phyloP scores from a whole-genome alignment of 768 basidiomycete genomes.

The Podaxis carcinomalis region DNA sequence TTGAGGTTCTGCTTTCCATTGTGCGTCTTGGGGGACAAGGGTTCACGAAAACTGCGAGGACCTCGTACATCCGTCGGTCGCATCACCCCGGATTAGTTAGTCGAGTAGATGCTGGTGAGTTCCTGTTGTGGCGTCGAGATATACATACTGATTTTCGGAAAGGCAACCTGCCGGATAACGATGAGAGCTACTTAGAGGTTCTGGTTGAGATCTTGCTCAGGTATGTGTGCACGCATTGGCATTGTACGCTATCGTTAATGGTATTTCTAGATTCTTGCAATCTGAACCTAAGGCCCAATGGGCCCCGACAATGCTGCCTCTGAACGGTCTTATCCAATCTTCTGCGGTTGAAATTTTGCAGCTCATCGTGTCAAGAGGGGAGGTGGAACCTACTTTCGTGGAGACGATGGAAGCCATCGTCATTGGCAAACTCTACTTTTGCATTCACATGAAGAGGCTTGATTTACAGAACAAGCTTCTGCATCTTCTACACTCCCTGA shows the following conservation, averaged over 20 bases:
- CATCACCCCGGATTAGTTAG: constrained; percentile 57
- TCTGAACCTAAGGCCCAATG: constrained; percentile 63
- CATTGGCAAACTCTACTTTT: constrained; percentile 70
- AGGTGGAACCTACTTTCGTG: constrained; percentile 57
- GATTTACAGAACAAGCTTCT: constrained; percentile 93
- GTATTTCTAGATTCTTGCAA: constrained; percentile 56
- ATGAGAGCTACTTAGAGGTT: constrained; percentile 72
- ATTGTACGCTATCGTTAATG: not conserved
- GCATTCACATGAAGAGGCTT: constrained; percentile 62
- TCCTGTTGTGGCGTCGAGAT: not conserved
- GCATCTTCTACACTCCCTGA: constrained; percentile 83
- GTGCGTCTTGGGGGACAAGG: constrained; percentile 89
- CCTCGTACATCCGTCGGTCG: constrained; percentile 59
- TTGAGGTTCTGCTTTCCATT: constrained; percentile 75
- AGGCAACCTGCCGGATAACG: constrained; percentile 41
- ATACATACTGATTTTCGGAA: not conserved
- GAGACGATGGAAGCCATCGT: constrained; percentile 67
- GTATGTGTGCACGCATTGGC: constrained; percentile 34
- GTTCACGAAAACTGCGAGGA: constrained; percentile 70
- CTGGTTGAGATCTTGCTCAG: constrained; percentile 69
- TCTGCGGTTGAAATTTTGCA: constrained; percentile 80
- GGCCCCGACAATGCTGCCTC: constrained; percentile 48
- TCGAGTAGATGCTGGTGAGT: constrained; percentile 57
- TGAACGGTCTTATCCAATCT: constrained; percentile 67
- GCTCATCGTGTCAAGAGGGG: constrained; percentile 75